phyloP scores from a whole-genome alignment of 805 yeast species.

The Myxozyma geophila region DNA sequence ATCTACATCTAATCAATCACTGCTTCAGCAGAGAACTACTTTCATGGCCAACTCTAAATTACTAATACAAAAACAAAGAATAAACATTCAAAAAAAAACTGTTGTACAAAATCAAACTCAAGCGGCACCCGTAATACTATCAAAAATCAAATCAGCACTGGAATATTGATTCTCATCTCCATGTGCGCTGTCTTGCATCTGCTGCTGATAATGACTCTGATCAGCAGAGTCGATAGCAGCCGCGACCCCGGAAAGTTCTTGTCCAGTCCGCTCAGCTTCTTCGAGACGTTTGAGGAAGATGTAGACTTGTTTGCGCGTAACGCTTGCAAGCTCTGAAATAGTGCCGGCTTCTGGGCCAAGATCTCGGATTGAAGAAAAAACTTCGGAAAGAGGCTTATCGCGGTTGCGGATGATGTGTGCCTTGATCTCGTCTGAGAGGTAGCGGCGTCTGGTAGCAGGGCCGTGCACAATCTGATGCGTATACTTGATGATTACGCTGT shows the following conservation, averaged over 20 bases:
- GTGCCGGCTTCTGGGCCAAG: slow-evolving; percentile 15
- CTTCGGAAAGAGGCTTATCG: slow-evolving; percentile 21
- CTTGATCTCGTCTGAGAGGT: slow-evolving; percentile 30
- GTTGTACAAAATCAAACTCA: neutral
- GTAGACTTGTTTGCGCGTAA: slow-evolving; percentile 33
- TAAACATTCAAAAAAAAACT: neutral
- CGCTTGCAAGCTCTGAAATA: slow-evolving; percentile 7
- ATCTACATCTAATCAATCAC: too few relatives aligned
- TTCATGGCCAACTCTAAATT: too few relatives aligned
- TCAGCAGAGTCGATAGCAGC: neutral
- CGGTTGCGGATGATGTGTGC: slow-evolving; percentile 20
- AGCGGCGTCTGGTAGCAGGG: slow-evolving; percentile 28
- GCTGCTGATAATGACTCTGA: neutral
- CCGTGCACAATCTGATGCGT: slow-evolving; percentile 32
- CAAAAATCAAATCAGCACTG: slow-evolving; percentile 10
- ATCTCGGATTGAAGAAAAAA: slow-evolving; percentile 21
- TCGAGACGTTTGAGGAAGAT: slow-evolving; percentile 18
- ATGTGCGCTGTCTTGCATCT: neutral
- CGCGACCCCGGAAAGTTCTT: neutral
- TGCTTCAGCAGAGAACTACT: too few relatives aligned
- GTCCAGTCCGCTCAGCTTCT: slow-evolving; percentile 9
- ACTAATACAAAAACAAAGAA: neutral
- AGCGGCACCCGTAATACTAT: slow-evolving; percentile 7
- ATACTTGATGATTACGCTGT: slow-evolving; percentile 27
- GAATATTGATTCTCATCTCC: neutral